Base-by-base conservation (phyloP, 805 yeast species). In the Wickerhamomyces ciferrii region DNA sequence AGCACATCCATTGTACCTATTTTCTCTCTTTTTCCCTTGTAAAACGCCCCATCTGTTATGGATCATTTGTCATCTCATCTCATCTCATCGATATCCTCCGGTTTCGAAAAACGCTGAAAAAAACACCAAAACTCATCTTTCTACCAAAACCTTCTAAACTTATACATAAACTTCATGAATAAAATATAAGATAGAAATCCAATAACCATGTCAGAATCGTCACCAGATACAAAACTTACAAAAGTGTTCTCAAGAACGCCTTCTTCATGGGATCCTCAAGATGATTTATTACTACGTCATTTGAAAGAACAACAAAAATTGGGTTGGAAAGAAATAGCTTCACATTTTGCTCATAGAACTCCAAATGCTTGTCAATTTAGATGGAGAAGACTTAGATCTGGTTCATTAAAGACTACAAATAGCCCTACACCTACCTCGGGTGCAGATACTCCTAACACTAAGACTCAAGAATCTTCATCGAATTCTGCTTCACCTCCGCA, bases 321-420 rank as follows among this genome's bases (percentile, higher is more conserved):
- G 54, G 96, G 96, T 1, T 88, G 96, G 96, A 81, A 88, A 63
- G 96, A 88, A 53, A 87, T 88, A 43, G 83, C 94, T 1, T 74
- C 82, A 31, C 86, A 84, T 58, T 88, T 88, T 63, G 75, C 79
- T 39, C 84, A 84, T 61, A 70, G 96, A 60, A 88, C 96, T 2
- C 90, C 95, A 34, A 88, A 87, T 60, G 95, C 95, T 2, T 87
- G 96, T 57, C 95, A 87, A 66, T 87, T 87, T 60, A 77, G 96
- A 55, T 88, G 96, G 96, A 76, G 96, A 62, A 67, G 96, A 51
- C 67, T 82, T 41, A 77, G 69, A 51, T 68, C 73, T 1, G 75
- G 75, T 1, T 64, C 68, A 21, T 52, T 71, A 43, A 70, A 71
- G 48, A 20, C 46, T 23, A 42, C 47, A 20, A 43, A 23, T 18